These are phyloP conservation scores for Leucocoprinus leucothites DNA, from an alignment of 768 basidiomycete species.

Conservation along the genomic window DNA sequence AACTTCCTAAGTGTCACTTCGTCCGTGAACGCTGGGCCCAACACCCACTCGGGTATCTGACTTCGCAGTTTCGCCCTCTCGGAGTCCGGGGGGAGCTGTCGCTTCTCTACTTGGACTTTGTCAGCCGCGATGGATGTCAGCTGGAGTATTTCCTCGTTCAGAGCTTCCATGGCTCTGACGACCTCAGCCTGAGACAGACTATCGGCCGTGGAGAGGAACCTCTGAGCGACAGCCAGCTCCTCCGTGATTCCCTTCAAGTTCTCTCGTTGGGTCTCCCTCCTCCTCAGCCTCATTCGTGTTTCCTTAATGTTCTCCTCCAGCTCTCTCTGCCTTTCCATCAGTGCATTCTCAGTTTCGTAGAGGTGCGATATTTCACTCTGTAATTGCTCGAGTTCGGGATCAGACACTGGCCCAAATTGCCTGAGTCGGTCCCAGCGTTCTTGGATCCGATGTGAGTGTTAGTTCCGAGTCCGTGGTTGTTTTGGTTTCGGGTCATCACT, in stretches of 20 bases:
- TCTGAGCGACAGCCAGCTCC: slow-evolving; percentile 39
- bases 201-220: slow-evolving; percentile 43
- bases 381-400: not conserved
- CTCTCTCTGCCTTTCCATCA: not conserved
- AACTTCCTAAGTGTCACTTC: not conserved
- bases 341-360: not conserved
- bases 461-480: no score
- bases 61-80: not conserved
- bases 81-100: not conserved
- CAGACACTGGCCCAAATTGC: not conserved
- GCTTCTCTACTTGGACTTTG: not conserved
- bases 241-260: slow-evolving; percentile 28
- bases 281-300: slow-evolving; percentile 17
- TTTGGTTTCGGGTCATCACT: no score
- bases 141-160: slow-evolving; percentile 50
- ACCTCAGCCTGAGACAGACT: slow-evolving; percentile 42
- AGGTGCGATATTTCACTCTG: not conserved
- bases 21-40: slow-evolving; percentile 1
- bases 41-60: not conserved
- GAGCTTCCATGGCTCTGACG: slow-evolving; percentile 30
- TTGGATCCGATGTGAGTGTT: no score
- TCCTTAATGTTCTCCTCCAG: slow-evolving; percentile 15
- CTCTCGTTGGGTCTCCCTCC: slow-evolving; percentile 20
- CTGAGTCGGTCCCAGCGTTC: no score
- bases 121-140: slow-evolving; percentile 42